Evolutionary conservation across 1,284 basidiomycete species (phyloP).

Genomic region (Boletellus deceptivus): DNA sequence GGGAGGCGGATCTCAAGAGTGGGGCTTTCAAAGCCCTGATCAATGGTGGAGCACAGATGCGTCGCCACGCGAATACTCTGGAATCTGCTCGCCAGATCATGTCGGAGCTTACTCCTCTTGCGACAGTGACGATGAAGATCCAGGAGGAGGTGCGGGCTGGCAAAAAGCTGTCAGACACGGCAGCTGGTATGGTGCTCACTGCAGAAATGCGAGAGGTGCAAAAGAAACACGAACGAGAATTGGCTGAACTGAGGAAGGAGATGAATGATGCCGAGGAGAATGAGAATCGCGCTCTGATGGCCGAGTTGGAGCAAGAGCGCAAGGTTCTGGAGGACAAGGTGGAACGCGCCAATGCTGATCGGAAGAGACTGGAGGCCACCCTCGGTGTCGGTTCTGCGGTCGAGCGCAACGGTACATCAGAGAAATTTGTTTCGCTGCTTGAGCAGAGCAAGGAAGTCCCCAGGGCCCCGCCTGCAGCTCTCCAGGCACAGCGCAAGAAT

Average conservation of each 20-base stretch:
- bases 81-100: constrained; percentile 1
- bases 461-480: neutral
- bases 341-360: neutral
- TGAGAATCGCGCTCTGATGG: neutral
- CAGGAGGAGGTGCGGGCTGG: constrained; percentile 2
- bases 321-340: constrained; percentile 1
- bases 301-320: constrained; percentile 6
- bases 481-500: neutral
- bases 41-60: constrained; percentile 3
- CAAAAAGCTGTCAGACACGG: constrained; percentile 3
- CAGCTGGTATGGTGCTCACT: neutral
- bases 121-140: neutral
- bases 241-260: constrained; percentile 1
- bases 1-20: neutral
- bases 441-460: neutral
- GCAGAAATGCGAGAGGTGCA: neutral
- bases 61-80: constrained; percentile 1
- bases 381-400: neutral
- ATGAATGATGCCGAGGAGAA: neutral
- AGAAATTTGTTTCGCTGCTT: neutral
- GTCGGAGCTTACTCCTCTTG: neutral
- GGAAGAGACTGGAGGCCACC: neutral
- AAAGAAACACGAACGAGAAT: constrained; percentile 5
- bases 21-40: constrained; percentile 1
- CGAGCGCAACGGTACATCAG: neutral